Evolutionary conservation across 108 stramenopile species (phyloP).

Genomic region (Seminavis robusta): DNA sequence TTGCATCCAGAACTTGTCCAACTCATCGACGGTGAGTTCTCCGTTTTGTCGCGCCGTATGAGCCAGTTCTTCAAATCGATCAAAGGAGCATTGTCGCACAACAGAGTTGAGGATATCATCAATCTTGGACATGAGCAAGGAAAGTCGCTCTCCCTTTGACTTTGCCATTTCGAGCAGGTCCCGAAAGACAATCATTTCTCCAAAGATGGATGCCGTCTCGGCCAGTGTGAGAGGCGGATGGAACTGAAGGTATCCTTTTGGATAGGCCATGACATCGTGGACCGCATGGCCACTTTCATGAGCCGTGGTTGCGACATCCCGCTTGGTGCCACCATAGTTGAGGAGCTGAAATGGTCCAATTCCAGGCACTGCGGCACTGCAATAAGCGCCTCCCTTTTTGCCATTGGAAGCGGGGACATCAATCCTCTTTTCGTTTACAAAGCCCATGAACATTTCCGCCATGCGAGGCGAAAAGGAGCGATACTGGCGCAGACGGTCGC

Average conservation of each 20-base stretch:
- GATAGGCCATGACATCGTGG: slow-evolving; percentile 39
- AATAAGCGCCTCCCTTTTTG: slow-evolving; percentile 47
- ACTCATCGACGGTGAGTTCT: slow-evolving; percentile 32
- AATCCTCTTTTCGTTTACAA: slow-evolving; percentile 43
- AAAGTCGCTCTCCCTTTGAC: slow-evolving; percentile 28
- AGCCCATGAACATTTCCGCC: slow-evolving; percentile 32
- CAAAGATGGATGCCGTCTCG: slow-evolving; percentile 43
- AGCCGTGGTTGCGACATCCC: slow-evolving; percentile 34
- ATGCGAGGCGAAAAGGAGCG: slow-evolving; percentile 28
- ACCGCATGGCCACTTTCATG: slow-evolving; percentile 45
- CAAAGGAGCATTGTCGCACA: slow-evolving; percentile 44
- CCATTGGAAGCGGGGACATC: slow-evolving; percentile 41
- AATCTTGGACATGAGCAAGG: slow-evolving; percentile 40
- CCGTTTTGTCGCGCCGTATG: slow-evolving; percentile 38
- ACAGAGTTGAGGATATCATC: slow-evolving; percentile 44
- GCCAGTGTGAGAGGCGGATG: slow-evolving; percentile 46
- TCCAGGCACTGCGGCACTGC: slow-evolving; percentile 38
- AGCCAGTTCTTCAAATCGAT: slow-evolving; percentile 43
- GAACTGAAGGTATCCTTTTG: slow-evolving; percentile 40
- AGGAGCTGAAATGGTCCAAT: slow-evolving; percentile 42
- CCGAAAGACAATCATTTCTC: slow-evolving; percentile 48
- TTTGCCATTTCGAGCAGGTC: slow-evolving; percentile 27
- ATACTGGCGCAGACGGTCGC: neutral
- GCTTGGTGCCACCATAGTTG: slow-evolving; percentile 48
- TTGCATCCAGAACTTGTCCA: slow-evolving; percentile 37